A percentile compares a stretch with the other conserved stretches of the same genome.
These are phyloP conservation scores for Heterobasidion occidentale DNA, from an alignment of 1,284 basidiomycete species.

Conservation along the genomic window DNA sequence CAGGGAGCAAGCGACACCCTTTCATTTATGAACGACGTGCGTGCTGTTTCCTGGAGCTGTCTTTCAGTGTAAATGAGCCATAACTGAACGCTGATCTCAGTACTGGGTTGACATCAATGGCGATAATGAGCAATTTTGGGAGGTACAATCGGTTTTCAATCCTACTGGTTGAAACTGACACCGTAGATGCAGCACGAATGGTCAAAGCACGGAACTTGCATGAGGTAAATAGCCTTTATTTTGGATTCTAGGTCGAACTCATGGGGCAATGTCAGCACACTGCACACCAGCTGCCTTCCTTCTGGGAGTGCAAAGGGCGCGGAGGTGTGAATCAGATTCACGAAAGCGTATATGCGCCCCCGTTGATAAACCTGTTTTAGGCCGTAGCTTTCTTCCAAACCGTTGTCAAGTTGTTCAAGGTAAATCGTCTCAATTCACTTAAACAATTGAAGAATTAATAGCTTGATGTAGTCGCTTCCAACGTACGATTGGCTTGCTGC, in stretches of 20 bases:
- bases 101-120: slow-evolving; percentile 63
- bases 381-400: slow-evolving; percentile 70
- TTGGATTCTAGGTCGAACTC: not conserved
- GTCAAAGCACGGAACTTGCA: slow-evolving; percentile 71
- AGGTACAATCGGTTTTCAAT: slow-evolving; percentile 31
- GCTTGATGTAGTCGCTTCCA: slow-evolving; percentile 42
- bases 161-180: not conserved
- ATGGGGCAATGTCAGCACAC: slow-evolving; percentile 35
- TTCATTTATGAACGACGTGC: slow-evolving; percentile 55
- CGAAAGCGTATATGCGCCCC: not conserved
- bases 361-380: slow-evolving; percentile 19
- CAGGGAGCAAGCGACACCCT: slow-evolving; percentile 57
- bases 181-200: slow-evolving; percentile 46
- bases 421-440: slow-evolving; percentile 12
- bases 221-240: slow-evolving; percentile 32
- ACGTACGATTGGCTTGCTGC: slow-evolving; percentile 65
- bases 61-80: too few relatives aligned
- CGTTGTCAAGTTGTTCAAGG: slow-evolving; percentile 59
- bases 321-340: slow-evolving; percentile 32
- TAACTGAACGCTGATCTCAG: slow-evolving; percentile 18
- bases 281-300: slow-evolving; percentile 52
- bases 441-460: not conserved
- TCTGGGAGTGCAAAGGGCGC: slow-evolving; percentile 47
- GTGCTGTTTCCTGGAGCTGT: slow-evolving; percentile 1
- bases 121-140: slow-evolving; percentile 59